Base-by-base conservation (phyloP, 179 eudicot species). In the Beta lomatogona region DNA sequence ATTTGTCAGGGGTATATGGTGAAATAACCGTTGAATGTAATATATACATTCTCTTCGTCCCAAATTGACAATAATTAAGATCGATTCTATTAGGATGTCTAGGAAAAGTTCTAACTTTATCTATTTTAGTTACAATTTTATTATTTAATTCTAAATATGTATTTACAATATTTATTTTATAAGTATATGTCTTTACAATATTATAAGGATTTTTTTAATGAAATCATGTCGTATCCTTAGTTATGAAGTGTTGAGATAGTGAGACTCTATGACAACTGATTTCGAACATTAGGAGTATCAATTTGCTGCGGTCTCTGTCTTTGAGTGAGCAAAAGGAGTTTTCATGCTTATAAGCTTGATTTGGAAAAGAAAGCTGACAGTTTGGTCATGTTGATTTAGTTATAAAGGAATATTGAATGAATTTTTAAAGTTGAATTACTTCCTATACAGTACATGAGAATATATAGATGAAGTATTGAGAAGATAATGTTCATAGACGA, bases 351-450 rank as follows among this genome's bases (percentile, higher is more conserved):
- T 45, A 14, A n/a, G 41, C 28, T 72, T 48, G 19, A 46, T 31
- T 55, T 9, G 57, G 12, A 15, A 8, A 36, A 54, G 8, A 53
- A 59, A 54, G 67, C 7, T 36, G 41, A 1, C 41, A 36, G 19
- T 18, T 64, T 77, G 19, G 13, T 44, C 48, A 15, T 48, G 10
- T 71, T 10, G 31, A 59, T 45, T 67, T 13, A 18, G 21, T 57
- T 79, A 60, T 69, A 71, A 64, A 71, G 52, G 69, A 65, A 70
- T n/a, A 79, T 58, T 60, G 9, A 25, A 44, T 46, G 68, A 67
- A 7, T 70, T 50, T 21, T 53, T 78, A 6, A 63, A 9, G 64
- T 64, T 44, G 46, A 46, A 59, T 22, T 58, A 71, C n/a, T 58
- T 58, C 4, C 18, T 19, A 58, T 4, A 58, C 3, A 36, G 41